These are phyloP conservation scores for Cystoisospora suis DNA, from an alignment of 169 alveolate genomes.

Conservation along the genomic window DNA sequence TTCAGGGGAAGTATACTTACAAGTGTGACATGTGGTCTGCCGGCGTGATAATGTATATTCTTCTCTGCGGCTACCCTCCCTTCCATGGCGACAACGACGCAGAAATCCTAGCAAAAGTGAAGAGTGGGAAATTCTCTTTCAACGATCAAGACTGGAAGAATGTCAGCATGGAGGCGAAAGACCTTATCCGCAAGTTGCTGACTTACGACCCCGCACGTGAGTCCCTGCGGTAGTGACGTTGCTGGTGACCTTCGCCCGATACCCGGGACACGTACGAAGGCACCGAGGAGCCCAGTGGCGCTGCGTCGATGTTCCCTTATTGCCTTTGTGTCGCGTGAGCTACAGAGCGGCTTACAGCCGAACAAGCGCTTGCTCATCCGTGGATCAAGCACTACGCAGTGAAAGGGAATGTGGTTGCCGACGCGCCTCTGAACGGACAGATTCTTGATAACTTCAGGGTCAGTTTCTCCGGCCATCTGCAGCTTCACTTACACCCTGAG, in stretches of 20 bases:
- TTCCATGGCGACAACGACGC: slow-evolving; percentile 85
- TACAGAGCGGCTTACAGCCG: slow-evolving; percentile 73
- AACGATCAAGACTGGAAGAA: slow-evolving; percentile 84
- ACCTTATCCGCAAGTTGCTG: slow-evolving; percentile 87
- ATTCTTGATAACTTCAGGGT: slow-evolving; percentile 64
- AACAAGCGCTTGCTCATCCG: slow-evolving; percentile 91
- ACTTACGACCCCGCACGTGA: slow-evolving; percentile 61
- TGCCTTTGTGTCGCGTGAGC: too few relatives aligned
- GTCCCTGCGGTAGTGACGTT: neutral
- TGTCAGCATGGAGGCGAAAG: slow-evolving; percentile 91
- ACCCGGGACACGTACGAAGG: too few relatives aligned
- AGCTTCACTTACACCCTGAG: too few relatives aligned
- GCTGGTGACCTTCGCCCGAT: too few relatives aligned
- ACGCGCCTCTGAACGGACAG: slow-evolving; percentile 55
- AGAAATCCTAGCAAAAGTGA: slow-evolving; percentile 73
- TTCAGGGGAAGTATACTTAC: slow-evolving; percentile 91
- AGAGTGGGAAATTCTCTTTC: slow-evolving; percentile 73
- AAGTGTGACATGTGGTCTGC: slow-evolving; percentile 95
- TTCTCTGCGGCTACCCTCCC: slow-evolving; percentile 89
- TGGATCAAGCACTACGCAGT: slow-evolving; percentile 82
- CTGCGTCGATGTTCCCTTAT: too few relatives aligned
- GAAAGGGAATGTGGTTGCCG: slow-evolving; percentile 53
- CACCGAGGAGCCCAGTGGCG: too few relatives aligned
- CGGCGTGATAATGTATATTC: slow-evolving; percentile 89
- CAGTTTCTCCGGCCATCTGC: neutral